Base-by-base conservation (phyloP, 2,329 filamentous ascomycete species). In the Byssochlamys sp. region DNA sequence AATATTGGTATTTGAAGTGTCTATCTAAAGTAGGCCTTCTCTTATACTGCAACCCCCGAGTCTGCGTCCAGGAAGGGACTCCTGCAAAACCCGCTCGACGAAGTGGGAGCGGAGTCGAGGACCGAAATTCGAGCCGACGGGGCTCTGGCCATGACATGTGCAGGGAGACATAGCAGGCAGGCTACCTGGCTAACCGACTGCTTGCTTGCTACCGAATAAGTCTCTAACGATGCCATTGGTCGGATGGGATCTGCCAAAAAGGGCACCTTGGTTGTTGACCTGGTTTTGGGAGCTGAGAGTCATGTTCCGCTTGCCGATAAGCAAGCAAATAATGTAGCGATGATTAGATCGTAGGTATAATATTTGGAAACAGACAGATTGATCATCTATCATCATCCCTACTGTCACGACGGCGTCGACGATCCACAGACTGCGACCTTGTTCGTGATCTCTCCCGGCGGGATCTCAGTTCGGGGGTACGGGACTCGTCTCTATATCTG, bases 301-400 rank as follows among this genome's bases (percentile, higher is more conserved):
- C n/a, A 45, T 45, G 39, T 45, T n/a, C 5, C 9, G 39, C 39
- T 45, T 45, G 39, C 12, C n/a, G n/a, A 45, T 4, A 24, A 45
- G 39, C 39, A 45, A 7, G 5, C 39, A n/a, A 7, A 45, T 24
- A 45, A 28, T 51, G 25, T 51, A 33, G n/a, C 45, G 6, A 31
- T 33, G 7, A 19, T 45, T 27, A 14, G 19, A 53, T 51, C 11
- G 19, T 54, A 53, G 28, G 33, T 28, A 48, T 49, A n/a, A 31
- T 10, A 33, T 33, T n/a, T 14, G 26, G 52, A 27, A 55, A 49
- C 35, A 53, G n/a, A 35, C 35, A 48, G 14, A 52, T 28, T 24
- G 27, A 57, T 66, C 68, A 72, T 62, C 62, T 65, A 50, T 63
- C 68, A 51, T 67, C 64, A 56, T 72, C 67, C 57, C 66, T 65